phyloP scores from a whole-genome alignment of 768 basidiomycete species.

The Tulasnella sp. region DNA sequence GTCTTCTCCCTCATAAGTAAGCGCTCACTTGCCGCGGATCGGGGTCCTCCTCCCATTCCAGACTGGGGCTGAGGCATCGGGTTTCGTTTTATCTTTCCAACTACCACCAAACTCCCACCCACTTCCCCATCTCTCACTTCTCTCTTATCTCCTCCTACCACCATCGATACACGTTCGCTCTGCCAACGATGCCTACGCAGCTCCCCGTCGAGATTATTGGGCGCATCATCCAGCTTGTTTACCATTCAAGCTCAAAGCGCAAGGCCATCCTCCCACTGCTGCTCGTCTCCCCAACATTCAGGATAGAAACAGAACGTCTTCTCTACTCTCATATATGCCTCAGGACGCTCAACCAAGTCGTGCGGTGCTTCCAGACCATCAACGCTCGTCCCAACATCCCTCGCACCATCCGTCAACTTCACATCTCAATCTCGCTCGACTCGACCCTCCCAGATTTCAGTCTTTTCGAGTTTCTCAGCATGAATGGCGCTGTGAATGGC shows the following conservation, averaged over 20 bases:
- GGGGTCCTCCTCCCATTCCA: background rate
- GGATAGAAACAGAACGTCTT: conserved; percentile 9
- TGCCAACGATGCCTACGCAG: background rate
- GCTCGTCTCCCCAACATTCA: conserved; percentile 12
- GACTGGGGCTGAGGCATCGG: background rate
- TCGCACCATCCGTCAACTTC: background rate
- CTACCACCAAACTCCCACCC: background rate
- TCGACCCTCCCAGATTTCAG: background rate
- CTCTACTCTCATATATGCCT: conserved; percentile 4
- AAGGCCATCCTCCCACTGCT: background rate
- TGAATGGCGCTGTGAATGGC: background rate
- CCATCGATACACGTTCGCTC: background rate
- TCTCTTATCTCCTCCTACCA: background rate
- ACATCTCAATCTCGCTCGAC: background rate
- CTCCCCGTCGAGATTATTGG: conserved; percentile 17
- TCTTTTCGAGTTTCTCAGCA: background rate
- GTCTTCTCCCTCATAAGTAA: background rate
- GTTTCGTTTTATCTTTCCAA: background rate
- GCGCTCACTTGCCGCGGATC: background rate
- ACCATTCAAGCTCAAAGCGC: background rate
- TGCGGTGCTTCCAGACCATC: conserved; percentile 13
- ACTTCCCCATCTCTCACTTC: background rate
- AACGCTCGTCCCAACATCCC: background rate
- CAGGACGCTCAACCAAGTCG: background rate
- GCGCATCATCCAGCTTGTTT: conserved; percentile 11